A percentile compares a stretch with the other conserved stretches of the same genome.
phyloP scores from a whole-genome alignment of 164 flowering plant genomes.

The Stephania japonica region DNA sequence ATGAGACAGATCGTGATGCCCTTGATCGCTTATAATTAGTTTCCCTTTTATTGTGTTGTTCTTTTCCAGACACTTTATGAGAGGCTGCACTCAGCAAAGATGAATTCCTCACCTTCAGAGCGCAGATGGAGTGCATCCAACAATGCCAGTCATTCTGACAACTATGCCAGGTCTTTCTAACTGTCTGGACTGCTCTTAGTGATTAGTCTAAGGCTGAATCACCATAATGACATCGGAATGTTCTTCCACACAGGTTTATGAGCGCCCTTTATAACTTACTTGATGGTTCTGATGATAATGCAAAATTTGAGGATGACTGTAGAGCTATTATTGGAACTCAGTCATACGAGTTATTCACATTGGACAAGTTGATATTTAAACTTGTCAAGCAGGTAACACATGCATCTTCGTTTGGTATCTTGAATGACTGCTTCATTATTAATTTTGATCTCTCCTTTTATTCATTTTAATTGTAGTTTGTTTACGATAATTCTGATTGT shows the following conservation, averaged over 20 bases:
- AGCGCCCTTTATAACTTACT: slow-evolving; percentile 73
- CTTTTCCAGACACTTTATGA: slow-evolving; percentile 73
- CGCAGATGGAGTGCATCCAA: slow-evolving; percentile 61
- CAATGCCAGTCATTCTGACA: slow-evolving; percentile 47
- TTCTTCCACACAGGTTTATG: slow-evolving; percentile 55
- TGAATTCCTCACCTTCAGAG: slow-evolving; percentile 65
- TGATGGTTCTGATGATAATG: slow-evolving; percentile 86
- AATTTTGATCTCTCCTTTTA: not conserved
- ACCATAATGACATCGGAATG: not conserved
- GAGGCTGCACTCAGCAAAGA: slow-evolving; percentile 80
- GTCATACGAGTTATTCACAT: slow-evolving; percentile 86
- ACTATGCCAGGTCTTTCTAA: slow-evolving; percentile 57
- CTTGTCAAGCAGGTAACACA: slow-evolving; percentile 66
- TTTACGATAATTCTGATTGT: no score
- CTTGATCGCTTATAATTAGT: not conserved
- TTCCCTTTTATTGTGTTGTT: not conserved
- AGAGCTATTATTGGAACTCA: slow-evolving; percentile 89
- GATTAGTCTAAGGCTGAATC: no score
- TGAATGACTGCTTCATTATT: not conserved
- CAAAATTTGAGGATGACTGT: slow-evolving; percentile 95
- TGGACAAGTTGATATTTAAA: slow-evolving; percentile 87
- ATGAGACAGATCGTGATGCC: not conserved
- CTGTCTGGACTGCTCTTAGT: not conserved
- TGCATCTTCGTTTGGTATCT: no score
- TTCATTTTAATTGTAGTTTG: no score